Evolutionary conservation across 345 rosid species (phyloP), one percentile per base, ranked within the genome.

Genomic region (Kernera saxatilis): DNA sequence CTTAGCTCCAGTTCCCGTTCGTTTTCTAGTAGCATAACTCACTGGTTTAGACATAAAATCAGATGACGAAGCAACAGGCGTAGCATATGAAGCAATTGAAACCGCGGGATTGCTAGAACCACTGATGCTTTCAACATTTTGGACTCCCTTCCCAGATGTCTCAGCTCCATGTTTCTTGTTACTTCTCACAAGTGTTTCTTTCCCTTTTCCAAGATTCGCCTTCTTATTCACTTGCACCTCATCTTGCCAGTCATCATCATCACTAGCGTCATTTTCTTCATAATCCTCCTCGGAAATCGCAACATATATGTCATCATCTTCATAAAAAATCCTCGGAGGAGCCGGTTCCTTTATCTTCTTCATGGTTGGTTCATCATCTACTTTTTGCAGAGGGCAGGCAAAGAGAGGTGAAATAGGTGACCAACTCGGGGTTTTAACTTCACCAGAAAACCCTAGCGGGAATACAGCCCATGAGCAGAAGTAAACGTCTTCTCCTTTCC

Each of bases 381-480:
- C 73, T 9, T 39, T 62, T 58, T 60, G 74, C 44, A 19, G 56
- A 25, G 87, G 84, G 58, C 78, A 82, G 23, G 80, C 79, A 63
- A 89, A 79, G 80, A 91, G 84, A 36, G 84, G 72, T 11, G 97
- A 84, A 64, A 91, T 63, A 3, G 99, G 99, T 4, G 86, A 85
- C 99, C 99, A 91, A 57, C 65, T 74, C 22, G 80, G 48, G 5
- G 65, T 25, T 39, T 66, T 75, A 26, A 43, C 64, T 23, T 74
- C 63, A 30, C 82, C 90, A 0, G 88, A 69, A 70, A 56, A 83
- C 22, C 97, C 99, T 11, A 91, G 23, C 0, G 99, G 99, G 57
- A 80, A 89, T 57, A 73, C 84, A 0, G 83, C 92, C 98, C 97
- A 91, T 50, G 88, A 82, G 66, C 87, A 82, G 64, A 88, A 89